Conservation (phyloP, 345 rosid genomes). For the Eutrema heterophyllum region DNA sequence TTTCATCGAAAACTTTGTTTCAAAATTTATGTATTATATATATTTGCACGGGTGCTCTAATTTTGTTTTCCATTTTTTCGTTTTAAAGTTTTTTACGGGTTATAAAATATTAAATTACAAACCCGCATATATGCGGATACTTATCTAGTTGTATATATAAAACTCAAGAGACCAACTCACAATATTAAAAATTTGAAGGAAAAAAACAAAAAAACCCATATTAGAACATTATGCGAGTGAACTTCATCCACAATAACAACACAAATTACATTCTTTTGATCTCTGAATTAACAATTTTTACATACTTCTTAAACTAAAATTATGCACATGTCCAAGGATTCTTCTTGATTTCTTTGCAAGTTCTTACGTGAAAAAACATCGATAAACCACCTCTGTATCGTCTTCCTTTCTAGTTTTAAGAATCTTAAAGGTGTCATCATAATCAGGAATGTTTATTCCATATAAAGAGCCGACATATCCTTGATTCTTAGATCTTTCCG, state of each 20-base stretch:
- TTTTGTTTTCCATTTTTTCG: too few species aligned
- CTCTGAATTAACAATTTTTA: neutral
- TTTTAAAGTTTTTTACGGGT: too few species aligned
- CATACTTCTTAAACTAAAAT: neutral
- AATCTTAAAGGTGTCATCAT: neutral
- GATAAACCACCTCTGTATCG: neutral
- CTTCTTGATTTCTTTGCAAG: neutral
- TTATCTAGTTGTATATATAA: too few species aligned
- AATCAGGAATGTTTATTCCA: neutral
- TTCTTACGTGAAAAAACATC: neutral
- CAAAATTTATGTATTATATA: too few species aligned
- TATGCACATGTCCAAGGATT: neutral
- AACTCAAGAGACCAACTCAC: too few species aligned
- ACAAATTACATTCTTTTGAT: neutral
- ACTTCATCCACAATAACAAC: neutral
- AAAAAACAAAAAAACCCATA: neutral
- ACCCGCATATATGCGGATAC: too few species aligned
- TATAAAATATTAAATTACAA: too few species aligned
- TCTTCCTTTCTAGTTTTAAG: neutral
- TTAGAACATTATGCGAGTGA: neutral
- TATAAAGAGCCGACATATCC: slow-evolving; percentile 11
- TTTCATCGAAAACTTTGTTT: too few species aligned
- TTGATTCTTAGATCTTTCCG: neutral
- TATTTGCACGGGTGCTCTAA: too few species aligned
- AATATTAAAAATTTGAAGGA: too few species aligned